A percentile compares a stretch with the other conserved stretches of the same genome.
These are phyloP conservation scores for Cordia subcordata DNA, from an alignment of 257 asterid species.

Conservation along the genomic window DNA sequence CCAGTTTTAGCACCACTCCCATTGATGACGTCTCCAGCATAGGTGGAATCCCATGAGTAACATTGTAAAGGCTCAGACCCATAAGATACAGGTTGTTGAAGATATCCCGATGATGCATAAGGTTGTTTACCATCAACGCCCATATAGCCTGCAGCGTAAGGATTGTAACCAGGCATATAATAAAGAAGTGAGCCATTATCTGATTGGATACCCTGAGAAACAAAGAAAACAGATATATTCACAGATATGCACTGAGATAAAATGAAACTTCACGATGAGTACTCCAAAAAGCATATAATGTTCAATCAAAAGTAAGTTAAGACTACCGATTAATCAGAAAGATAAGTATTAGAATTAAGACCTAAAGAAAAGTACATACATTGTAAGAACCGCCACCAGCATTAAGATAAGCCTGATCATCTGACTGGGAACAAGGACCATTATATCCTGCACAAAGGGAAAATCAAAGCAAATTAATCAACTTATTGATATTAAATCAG, in stretches of 20 bases:
- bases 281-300: background rate
- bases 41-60: conserved; percentile 39
- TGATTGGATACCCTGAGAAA: conserved; percentile 39
- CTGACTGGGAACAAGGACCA: conserved; percentile 42
- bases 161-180: conserved; percentile 55
- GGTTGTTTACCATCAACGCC: conserved; percentile 57
- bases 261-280: background rate
- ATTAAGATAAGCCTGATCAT: conserved; percentile 46
- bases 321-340: background rate
- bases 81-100: conserved; percentile 41
- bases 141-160: conserved; percentile 52
- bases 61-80: conserved; percentile 52
- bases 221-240: conserved; percentile 1
- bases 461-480: too few species aligned
- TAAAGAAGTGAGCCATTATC: conserved; percentile 47
- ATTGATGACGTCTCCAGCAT: conserved; percentile 40
- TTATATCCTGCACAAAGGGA: conserved; percentile 40
- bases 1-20: conserved; percentile 33
- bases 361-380: conserved; percentile 25
- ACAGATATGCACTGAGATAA: too few species aligned
- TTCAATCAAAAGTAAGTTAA: background rate
- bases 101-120: conserved; percentile 39
- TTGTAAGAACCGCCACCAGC: conserved; percentile 36
- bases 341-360: background rate
- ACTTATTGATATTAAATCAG: background rate